phyloP scores from a whole-genome alignment of 2,329 filamentous ascomycete genomes.

The Xylariaceae sp. region DNA sequence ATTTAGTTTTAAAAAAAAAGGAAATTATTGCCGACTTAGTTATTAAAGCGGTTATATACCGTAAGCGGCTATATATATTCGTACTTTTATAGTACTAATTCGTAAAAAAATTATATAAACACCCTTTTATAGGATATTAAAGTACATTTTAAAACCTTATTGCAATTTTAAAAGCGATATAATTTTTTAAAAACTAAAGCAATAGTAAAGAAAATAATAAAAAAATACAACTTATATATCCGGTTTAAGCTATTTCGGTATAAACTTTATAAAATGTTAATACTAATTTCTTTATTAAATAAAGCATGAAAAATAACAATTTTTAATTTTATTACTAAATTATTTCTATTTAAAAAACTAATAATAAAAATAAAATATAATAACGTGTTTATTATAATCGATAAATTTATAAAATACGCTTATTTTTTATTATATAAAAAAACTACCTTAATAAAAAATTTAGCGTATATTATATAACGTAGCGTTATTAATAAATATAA shows the following conservation, averaged over 20 bases:
- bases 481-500: slow-evolving; percentile 5
- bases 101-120: neutral
- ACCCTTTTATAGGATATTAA: neutral
- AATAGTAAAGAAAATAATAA: neutral
- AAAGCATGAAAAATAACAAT: neutral
- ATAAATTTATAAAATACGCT: slow-evolving; percentile 3
- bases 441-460: slow-evolving; percentile 3
- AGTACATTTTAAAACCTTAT: neutral
- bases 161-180: neutral
- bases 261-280: neutral
- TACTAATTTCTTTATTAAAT: neutral
- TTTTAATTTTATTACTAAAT: slow-evolving; percentile 1
- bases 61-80: neutral
- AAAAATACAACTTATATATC: neutral
- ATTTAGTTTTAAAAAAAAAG: neutral
- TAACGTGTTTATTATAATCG: slow-evolving; percentile 3
- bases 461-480: neutral
- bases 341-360: neutral
- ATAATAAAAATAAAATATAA: slow-evolving; percentile 2
- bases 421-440: neutral
- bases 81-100: neutral
- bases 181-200: neutral
- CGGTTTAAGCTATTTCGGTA: neutral
- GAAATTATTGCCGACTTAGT: neutral
- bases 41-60: neutral